Base-by-base conservation (phyloP, 2,329 filamentous ascomycete species). In the Apiospora aurea region DNA sequence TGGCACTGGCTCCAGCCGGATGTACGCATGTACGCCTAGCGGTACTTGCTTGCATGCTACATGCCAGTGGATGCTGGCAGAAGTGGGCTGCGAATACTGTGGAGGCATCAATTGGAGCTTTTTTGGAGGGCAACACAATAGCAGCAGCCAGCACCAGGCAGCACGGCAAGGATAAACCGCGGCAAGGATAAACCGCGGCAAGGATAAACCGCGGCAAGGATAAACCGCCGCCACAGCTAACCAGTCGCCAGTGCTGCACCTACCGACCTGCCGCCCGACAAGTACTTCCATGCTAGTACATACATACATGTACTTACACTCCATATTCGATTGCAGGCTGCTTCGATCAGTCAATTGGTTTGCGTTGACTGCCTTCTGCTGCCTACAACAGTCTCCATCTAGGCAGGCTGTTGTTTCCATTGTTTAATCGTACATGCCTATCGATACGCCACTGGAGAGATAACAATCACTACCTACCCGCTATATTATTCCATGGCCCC, bases 1-100 rank as follows among this genome's bases (percentile, higher is more conserved):
- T 61, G 53, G 53, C 29, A 38, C 53, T 61, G 53, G 29, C 16
- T 34, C 34, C 34, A 38, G 34, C 34, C 53, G 53, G 53, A 61
- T 61, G 53, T 61, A 34, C 53, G 53, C 16, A 38, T 41, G 29
- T 38, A 38, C 7, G 44, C 16, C 16, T 46, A 4, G 44, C 16
- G 5, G 18, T 49, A 49, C 21, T 21, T 49, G 57, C 53, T 21
- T 38, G 8, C 38, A 38, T 6, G 29, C 26, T 38, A 57, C 14
- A 29, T 57, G n/a, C 47, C 47, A 38, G 41, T 43, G 41, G 41
- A 38, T 38, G 41, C 41, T 43, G 13, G 10, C 21, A 13, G 34
- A 41, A 64, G 57, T 64, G 34, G 57, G 57, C 57, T 41, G 57
- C 41, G 57, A 41, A n/a, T 51, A n/a, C 57, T 64, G 34, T 64